Evolutionary conservation across 495 filamentous ascomycete genomes (phyloP).

Genomic region (Penicillium cosmopolitanum): DNA sequence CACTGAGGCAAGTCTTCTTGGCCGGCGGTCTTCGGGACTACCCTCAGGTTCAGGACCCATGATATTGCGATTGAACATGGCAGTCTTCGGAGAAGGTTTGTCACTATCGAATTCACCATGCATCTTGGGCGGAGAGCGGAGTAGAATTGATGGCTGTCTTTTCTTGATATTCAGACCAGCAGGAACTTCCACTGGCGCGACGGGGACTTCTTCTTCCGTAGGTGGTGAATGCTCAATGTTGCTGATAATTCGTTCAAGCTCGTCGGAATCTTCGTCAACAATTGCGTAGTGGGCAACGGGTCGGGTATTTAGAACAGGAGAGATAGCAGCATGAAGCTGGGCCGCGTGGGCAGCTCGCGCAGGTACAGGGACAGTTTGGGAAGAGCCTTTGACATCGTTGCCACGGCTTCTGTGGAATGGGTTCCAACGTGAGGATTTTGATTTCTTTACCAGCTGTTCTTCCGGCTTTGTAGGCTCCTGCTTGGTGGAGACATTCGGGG

Average conservation of each 20-base stretch:
- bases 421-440: constrained; percentile 62
- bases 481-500: background rate
- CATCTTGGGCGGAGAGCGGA: constrained; percentile 58
- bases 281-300: constrained; percentile 80
- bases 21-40: constrained; percentile 31
- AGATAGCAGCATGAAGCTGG: constrained; percentile 45
- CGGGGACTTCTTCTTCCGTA: constrained; percentile 39
- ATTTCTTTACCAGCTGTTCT: constrained; percentile 32
- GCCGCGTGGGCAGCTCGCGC: constrained; percentile 18
- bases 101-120: constrained; percentile 46
- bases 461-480: constrained; percentile 7
- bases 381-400: constrained; percentile 24
- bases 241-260: constrained; percentile 67
- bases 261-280: constrained; percentile 73
- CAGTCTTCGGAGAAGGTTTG: constrained; percentile 48
- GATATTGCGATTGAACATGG: constrained; percentile 36
- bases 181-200: constrained; percentile 35
- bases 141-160: constrained; percentile 52
- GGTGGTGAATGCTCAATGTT: constrained; percentile 57
- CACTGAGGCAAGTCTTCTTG: constrained; percentile 70
- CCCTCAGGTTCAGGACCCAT: constrained; percentile 19
- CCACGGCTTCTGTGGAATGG: constrained; percentile 68
- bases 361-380: constrained; percentile 8
- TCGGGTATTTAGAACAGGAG: constrained; percentile 41
- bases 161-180: constrained; percentile 41